Evolutionary conservation across 257 asterid genomes (phyloP), one percentile per base, ranked within the genome.

Genomic region (Solanum medicagineum): DNA sequence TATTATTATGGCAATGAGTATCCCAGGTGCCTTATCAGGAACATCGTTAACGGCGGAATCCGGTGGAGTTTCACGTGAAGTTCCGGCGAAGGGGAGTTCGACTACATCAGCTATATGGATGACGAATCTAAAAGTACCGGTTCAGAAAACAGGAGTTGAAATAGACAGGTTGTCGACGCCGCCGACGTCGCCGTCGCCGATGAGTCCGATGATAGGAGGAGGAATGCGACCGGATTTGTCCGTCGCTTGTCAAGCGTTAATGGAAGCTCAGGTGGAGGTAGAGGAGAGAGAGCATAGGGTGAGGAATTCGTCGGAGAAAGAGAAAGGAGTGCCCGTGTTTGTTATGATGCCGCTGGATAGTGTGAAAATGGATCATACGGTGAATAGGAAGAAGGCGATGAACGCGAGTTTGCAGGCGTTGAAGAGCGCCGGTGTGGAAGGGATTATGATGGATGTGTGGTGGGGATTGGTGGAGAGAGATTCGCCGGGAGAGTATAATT

Each of bases 391-490:
- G 89, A 95, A 97, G 92, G 99, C 98, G 88, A 94, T 97, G 97
- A 95, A 94, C 75, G 98, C 98, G 75, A 97, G 98, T 86, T 85
- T 97, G 87, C 96, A 90, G 91, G 98, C 98, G 93, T 86, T 97
- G 92, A 97, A 94, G 90, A 97, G 97, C 68, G 95, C 98, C 1
- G 98, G 99, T 0, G 99, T 95, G 57, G 98, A 97, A 75, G 99
- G 99, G 91, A 89, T 97, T 51, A 97, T 97, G 99, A 93, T 97
- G 98, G 99, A 97, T 80, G 98, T 95, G 56, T 97, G 99, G 99
- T 97, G 98, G 98, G 98, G 98, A 10, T 85, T 97, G 89, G 98
- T 97, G 70, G 99, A 97, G 91, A 88, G 92, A 85, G 98, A 94
- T 81, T 86, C 84, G 5, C 95, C 98, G 5, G 96, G 98, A 14